Conservation (phyloP, 2,329 filamentous ascomycete genomes). For the Aspergillus fumigatus region DNA sequence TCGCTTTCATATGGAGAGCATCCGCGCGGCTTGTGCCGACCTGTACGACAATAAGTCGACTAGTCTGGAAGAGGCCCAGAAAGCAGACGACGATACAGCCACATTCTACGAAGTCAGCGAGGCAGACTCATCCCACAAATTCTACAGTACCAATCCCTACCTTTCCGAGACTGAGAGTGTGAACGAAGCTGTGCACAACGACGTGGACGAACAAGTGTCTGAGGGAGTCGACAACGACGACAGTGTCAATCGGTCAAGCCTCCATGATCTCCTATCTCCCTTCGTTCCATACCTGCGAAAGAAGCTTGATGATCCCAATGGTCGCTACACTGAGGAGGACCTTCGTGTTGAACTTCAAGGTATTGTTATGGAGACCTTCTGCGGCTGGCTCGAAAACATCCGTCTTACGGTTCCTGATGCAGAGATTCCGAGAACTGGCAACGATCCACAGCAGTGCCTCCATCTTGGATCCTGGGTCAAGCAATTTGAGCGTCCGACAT, state of each 20-base stretch:
- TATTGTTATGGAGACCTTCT: conserved; percentile 25
- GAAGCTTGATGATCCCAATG: conserved; percentile 20
- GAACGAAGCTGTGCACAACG: background rate
- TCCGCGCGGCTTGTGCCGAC: background rate
- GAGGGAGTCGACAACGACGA: background rate
- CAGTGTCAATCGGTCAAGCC: background rate
- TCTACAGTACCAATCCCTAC: background rate
- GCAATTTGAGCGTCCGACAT: conserved; percentile 15
- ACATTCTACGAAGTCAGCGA: conserved; percentile 10
- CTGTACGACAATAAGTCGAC: background rate
- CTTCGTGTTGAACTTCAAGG: conserved; percentile 23
- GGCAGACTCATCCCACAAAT: background rate
- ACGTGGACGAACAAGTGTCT: background rate
- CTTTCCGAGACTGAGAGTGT: background rate
- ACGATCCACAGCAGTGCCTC: conserved; percentile 10
- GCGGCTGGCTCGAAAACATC: conserved; percentile 20
- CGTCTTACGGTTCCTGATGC: conserved; percentile 16
- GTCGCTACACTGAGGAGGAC: conserved; percentile 21
- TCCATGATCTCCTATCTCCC: conserved; percentile 6
- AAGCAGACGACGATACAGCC: background rate
- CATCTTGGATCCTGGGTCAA: conserved; percentile 29
- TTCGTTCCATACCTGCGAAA: conserved; percentile 22
- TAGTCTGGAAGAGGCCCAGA: background rate
- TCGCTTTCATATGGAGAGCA: background rate
- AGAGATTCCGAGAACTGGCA: background rate